phyloP scores from a whole-genome alignment of 2,329 filamentous ascomycete species.

The Elsinoe arachidis region DNA sequence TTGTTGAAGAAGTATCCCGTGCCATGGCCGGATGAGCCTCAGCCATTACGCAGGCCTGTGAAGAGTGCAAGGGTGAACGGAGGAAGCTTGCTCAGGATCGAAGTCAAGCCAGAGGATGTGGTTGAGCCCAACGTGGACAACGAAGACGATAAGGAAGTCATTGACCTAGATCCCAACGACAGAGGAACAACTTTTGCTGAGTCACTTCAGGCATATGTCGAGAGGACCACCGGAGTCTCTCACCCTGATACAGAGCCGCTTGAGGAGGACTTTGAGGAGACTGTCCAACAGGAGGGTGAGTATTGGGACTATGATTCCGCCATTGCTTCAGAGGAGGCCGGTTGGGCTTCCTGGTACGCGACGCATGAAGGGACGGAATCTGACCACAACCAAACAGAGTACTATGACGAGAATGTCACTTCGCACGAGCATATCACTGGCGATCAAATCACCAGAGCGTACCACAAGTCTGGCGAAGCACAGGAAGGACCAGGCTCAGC shows the following conservation, averaged over 20 bases:
- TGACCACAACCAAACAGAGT: neutral
- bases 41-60: slow-evolving; percentile 15
- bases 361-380: neutral
- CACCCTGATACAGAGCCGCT: neutral
- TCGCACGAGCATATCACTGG: too few relatives aligned
- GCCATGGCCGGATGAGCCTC: neutral
- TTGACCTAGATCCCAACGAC: neutral
- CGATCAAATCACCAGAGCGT: too few relatives aligned
- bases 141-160: neutral
- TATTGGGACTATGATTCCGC: neutral
- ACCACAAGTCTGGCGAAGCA: too few relatives aligned
- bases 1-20: neutral
- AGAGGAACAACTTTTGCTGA: neutral
- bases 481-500: neutral
- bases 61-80: slow-evolving; percentile 7
- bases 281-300: neutral
- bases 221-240: neutral
- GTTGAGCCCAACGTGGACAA: neutral
- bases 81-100: slow-evolving; percentile 18
- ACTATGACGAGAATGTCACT: neutral
- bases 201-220: neutral
- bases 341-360: neutral
- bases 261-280: neutral
- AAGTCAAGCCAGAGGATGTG: slow-evolving; percentile 22
- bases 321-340: neutral